Percentiles rank a stretch among this genome's conserved stretches.
These are phyloP conservation scores for Creolimax fragrantissima DNA, from an alignment of 78 protist genomes.

Conservation along the genomic window DNA sequence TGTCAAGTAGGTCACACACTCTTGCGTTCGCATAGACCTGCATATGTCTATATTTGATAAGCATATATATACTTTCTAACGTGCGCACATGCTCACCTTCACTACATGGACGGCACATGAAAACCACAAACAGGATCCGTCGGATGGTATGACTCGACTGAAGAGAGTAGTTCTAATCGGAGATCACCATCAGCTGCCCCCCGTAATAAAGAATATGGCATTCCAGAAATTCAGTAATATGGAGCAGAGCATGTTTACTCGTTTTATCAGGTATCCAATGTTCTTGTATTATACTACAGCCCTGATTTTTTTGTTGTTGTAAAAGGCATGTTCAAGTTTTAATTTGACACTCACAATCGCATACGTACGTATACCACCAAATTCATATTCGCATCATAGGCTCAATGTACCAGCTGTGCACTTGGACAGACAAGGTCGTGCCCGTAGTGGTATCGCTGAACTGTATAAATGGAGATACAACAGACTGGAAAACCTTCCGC, in stretches of 20 bases:
- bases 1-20: conserved; percentile 48
- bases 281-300: neutral
- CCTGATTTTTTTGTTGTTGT: neutral
- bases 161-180: conserved; percentile 89
- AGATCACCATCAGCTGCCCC: conserved; percentile 95
- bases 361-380: conserved; percentile 42
- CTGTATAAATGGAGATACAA: conserved; percentile 84
- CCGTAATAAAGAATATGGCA: conserved; percentile 81
- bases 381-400: neutral
- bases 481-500: neutral
- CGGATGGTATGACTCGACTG: conserved; percentile 46
- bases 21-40: too few relatives aligned
- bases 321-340: neutral
- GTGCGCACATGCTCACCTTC: too few relatives aligned
- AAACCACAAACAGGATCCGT: neutral
- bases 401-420: conserved; percentile 69
- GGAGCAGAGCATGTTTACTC: conserved; percentile 68
- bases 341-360: too few relatives aligned
- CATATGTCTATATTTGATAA: too few relatives aligned
- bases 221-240: conserved; percentile 67
- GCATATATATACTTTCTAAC: too few relatives aligned
- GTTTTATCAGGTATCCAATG: conserved; percentile 22
- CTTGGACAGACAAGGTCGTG: conserved; percentile 67
- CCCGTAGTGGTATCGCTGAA: conserved; percentile 53
- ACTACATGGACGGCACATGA: too few relatives aligned